These are phyloP conservation scores for Diplosphaera chodatii DNA, from an alignment of 139 green algal species.

Conservation along the genomic window DNA sequence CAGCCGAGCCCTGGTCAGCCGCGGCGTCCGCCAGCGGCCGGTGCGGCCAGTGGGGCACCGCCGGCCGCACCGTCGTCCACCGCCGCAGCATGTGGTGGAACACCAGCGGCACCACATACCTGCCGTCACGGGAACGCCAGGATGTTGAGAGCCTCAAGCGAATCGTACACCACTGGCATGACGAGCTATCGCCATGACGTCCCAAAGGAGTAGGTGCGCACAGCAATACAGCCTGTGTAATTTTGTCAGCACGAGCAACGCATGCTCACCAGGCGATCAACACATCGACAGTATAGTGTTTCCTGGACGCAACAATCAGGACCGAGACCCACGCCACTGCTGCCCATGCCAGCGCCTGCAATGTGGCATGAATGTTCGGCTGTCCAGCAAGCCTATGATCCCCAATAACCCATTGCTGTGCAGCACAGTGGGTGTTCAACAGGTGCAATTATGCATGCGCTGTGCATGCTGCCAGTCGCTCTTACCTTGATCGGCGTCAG, in stretches of 20 bases:
- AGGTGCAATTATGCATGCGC: too few species aligned
- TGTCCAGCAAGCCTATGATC: too few species aligned
- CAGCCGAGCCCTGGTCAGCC: too few species aligned
- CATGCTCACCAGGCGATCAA: slow-evolving; percentile 60
- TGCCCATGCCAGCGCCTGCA: slow-evolving; percentile 45
- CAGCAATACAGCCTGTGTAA: too few species aligned
- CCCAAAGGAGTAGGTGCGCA: too few species aligned
- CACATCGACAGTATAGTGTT: slow-evolving; percentile 87
- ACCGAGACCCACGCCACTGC: slow-evolving; percentile 47
- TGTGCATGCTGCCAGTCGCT: too few species aligned
- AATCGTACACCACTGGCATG: too few species aligned
- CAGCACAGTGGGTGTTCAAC: background rate
- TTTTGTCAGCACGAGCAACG: too few species aligned
- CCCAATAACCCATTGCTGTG: too few species aligned
- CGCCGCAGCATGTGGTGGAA: slow-evolving; percentile 69
- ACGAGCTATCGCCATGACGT: too few species aligned
- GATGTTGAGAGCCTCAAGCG: too few species aligned
- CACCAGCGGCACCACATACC: slow-evolving; percentile 80
- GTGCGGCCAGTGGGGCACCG: background rate
- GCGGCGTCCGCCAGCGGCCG: background rate
- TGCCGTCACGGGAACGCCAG: slow-evolving; percentile 20
- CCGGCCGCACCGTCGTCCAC: slow-evolving; percentile 61
- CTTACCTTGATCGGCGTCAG: slow-evolving; percentile 34
- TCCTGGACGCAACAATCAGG: slow-evolving; percentile 82
- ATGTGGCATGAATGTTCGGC: too few species aligned